A percentile compares a stretch with the other conserved stretches of the same genome.
Conservation (phyloP, 768 basidiomycete species). For the Obba rivulosa region DNA sequence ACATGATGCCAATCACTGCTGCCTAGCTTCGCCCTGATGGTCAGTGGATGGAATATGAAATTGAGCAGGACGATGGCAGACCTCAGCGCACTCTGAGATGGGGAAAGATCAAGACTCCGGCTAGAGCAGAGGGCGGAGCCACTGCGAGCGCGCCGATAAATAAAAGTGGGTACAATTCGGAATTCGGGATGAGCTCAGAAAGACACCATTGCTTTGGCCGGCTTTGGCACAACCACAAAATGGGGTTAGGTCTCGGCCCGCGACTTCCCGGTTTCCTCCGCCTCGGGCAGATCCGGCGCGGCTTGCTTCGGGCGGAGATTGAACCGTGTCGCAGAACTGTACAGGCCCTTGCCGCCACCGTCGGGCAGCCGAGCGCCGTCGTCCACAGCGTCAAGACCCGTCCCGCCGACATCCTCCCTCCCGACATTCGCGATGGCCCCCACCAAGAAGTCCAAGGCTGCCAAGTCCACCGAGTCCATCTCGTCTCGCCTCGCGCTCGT, state of each 20-base stretch:
- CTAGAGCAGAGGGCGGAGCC: no score
- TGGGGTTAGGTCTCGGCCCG: background rate
- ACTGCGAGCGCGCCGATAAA: background rate
- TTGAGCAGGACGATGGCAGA: slow-evolving; percentile 5
- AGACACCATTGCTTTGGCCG: background rate
- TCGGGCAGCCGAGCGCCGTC: background rate
- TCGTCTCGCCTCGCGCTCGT: slow-evolving; percentile 89
- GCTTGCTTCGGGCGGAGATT: slow-evolving; percentile 7
- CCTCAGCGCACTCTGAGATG: background rate
- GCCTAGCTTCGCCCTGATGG: no score
- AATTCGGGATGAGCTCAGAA: slow-evolving; percentile 8
- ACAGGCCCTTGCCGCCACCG: slow-evolving; percentile 16
- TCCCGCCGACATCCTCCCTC: slow-evolving; percentile 12
- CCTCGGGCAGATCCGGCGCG: slow-evolving; percentile 1
- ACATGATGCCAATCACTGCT: slow-evolving; percentile 10
- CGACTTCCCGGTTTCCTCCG: no score
- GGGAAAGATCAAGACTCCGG: background rate
- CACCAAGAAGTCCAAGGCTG: slow-evolving; percentile 90
- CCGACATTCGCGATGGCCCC: slow-evolving; percentile 67
- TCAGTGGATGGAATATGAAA: background rate
- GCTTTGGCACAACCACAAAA: background rate
- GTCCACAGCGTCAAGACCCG: slow-evolving; percentile 1
- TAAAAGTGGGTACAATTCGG: slow-evolving; percentile 11
- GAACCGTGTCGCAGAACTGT: slow-evolving; percentile 25
- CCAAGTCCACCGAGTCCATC: slow-evolving; percentile 93